Base-by-base conservation (phyloP, 306 rosid species). In the Begonia loranthoides region DNA sequence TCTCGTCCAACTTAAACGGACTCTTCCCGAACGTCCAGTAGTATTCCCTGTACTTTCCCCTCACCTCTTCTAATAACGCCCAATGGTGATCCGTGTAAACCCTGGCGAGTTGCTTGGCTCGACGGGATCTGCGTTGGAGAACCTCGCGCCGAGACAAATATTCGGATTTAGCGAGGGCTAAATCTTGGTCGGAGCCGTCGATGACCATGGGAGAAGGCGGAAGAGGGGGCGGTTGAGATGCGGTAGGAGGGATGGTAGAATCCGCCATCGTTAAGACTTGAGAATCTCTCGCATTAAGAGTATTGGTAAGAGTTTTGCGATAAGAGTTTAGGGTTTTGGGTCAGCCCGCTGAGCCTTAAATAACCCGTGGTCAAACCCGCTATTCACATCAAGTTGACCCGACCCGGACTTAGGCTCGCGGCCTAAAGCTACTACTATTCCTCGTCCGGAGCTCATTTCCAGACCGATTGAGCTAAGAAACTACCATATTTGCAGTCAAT, bases 11-110 rank as follows among this genome's bases (percentile, higher is more conserved):
- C 46, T 73, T 70, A 70, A 76, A 79, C 45, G 96, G 94, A 57
- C 83, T 80, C 65, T 65, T 79, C 0, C 94, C 96, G 45, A 71
- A 74, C 12, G 66, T 68, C 94, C 96, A 83, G 53, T 62, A 80
- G 54, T 80, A 87, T 3, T 80, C 75, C 50, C 70, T 59, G 72
- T 69, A 64, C 60, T 68, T 70, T 15, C 63, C 41, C 67, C 57
- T 76, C 13, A 83, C 41, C 0, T 78, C 79, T 57, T 76, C 83
- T 85, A 81, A 72, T 2, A 87, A 60, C 13, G 76, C 81, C 96
- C 92, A 83, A 40, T 83, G 78, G 47, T 57, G 55, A 33, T 51
- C 54, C 58, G 48, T 50, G 52, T 65, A 74, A 53, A 63, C 13
- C 50, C 60, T 53, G 43, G 21, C 19, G 11, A 69, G 70, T 15